A percentile compares a stretch with the other conserved stretches of the same genome.
Conservation (phyloP, 2,329 filamentous ascomycete species). For the Aspergillus brunneoviolaceus region DNA sequence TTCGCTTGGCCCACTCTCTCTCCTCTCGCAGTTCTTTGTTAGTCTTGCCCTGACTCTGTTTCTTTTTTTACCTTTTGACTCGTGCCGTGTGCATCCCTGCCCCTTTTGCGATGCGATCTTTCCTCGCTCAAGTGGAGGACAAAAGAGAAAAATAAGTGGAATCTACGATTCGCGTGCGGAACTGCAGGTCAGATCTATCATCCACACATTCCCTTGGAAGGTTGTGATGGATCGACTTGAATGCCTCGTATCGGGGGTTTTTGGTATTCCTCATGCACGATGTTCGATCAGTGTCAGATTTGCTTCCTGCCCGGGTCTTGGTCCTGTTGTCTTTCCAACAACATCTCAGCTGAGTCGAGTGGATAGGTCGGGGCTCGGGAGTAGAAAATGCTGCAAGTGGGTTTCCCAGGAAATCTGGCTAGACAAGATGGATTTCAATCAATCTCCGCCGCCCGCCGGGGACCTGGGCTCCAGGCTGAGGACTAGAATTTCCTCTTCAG, state of each 20-base stretch:
- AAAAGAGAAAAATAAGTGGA: not conserved
- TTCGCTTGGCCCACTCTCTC: not conserved
- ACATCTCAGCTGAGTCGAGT: not conserved
- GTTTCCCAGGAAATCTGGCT: not conserved
- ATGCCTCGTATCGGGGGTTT: constrained; percentile 1
- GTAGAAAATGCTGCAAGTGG: not conserved
- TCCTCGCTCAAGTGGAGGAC: not conserved
- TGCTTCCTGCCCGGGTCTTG: not conserved
- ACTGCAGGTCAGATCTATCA: not conserved
- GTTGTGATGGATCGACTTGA: constrained; percentile 5
- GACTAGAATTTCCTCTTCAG: not conserved
- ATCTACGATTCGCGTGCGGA: not conserved
- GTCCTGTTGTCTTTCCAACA: not conserved
- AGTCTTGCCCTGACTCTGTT: not conserved
- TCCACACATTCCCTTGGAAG: not conserved
- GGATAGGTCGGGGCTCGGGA: not conserved
- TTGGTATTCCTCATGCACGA: not conserved
- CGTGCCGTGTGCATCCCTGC: not conserved
- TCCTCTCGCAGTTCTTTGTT: not conserved
- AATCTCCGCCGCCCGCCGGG: not conserved
- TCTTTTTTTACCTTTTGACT: not conserved
- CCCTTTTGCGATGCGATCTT: not conserved
- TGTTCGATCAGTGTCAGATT: constrained; percentile 5
- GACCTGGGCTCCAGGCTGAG: not conserved
- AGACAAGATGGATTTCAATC: not conserved